Evolutionary conservation across 371 early-diverging fungal genomes (phyloP).

Genomic region (Mucor piriformis): DNA sequence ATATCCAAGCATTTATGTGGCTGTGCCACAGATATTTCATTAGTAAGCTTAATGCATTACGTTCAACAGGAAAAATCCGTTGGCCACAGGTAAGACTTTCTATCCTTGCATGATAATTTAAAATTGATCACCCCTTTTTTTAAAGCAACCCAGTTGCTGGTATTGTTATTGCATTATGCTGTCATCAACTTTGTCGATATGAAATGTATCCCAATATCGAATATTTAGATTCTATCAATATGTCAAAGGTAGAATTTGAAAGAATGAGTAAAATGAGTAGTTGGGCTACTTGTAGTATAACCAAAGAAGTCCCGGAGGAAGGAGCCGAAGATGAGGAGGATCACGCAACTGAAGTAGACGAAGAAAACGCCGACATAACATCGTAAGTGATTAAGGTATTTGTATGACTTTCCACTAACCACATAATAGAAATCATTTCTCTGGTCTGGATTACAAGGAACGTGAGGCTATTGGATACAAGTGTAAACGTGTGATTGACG

Average conservation of each 20-base stretch:
- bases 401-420: neutral
- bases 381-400: too few species aligned
- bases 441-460: slow-evolving; percentile 58
- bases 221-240: slow-evolving; percentile 57
- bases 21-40: slow-evolving; percentile 88
- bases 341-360: slow-evolving; percentile 46
- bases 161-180: slow-evolving; percentile 88
- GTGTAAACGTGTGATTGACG: slow-evolving; percentile 77
- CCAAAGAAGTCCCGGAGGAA: slow-evolving; percentile 17
- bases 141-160: slow-evolving; percentile 59
- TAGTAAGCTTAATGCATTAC: slow-evolving; percentile 74
- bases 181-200: slow-evolving; percentile 86
- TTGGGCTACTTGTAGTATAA: slow-evolving; percentile 71
- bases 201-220: slow-evolving; percentile 73
- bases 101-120: neutral
- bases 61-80: slow-evolving; percentile 38
- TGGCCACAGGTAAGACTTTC: slow-evolving; percentile 33
- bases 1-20: slow-evolving; percentile 92
- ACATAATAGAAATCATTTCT: slow-evolving; percentile 48
- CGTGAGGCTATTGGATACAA: slow-evolving; percentile 72
- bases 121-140: too few species aligned
- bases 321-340: slow-evolving; percentile 41
- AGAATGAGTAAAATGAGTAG: slow-evolving; percentile 69
- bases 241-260: slow-evolving; percentile 59
- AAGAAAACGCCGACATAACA: slow-evolving; percentile 51